Base-by-base conservation (phyloP, 139 green algal species). In the Picochlorum sp. region DNA sequence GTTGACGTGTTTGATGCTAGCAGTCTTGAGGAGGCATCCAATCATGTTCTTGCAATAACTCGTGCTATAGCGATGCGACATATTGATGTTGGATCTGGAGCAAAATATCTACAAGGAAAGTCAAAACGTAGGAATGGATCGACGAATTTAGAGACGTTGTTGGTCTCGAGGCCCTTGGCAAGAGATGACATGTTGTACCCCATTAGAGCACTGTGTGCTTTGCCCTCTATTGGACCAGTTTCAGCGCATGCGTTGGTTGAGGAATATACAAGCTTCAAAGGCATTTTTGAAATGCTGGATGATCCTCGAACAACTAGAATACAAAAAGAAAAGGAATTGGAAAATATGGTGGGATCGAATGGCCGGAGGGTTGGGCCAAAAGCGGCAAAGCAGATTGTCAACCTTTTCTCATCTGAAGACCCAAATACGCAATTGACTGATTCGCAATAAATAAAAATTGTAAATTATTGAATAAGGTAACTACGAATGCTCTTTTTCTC, bases 281-380 rank as follows among this genome's bases (percentile, higher is more conserved):
- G 28, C 0, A 38, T 72, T 15, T 71, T 73, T 49, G 56, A 68
- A 41, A 58, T 62, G 56, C 47, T 76, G 30, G 38, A 47, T 1
- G 20, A 37, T 23, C 65, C 47, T 32, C 54, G 38, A 3, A 57
- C 44, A 8, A 51, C 60, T 1, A 6, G n/a, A 21, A 9, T 13
- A 54, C 16, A 26, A 7, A 72, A 87, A 71, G 57, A 61, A 28
- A 75, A 80, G 61, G 76, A 83, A 37, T 45, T 85, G 41, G 76
- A 84, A 57, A 56, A 73, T 34, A 20, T 67, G 49, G 66, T 81
- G 52, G 66, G 78, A 1, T 34, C 51, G 9, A 77, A 84, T 51
- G 44, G n/a, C 8, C 68, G 46, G 62, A 32, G 45, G 24, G 56
- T 76, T 47, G 69, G 69, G 3, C 69, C 69, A 8, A 66, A 61